A percentile compares a stretch with the other conserved stretches of the same genome.
These are phyloP conservation scores for Candida ortonii DNA, from an alignment of 805 yeast species.

Conservation along the genomic window DNA sequence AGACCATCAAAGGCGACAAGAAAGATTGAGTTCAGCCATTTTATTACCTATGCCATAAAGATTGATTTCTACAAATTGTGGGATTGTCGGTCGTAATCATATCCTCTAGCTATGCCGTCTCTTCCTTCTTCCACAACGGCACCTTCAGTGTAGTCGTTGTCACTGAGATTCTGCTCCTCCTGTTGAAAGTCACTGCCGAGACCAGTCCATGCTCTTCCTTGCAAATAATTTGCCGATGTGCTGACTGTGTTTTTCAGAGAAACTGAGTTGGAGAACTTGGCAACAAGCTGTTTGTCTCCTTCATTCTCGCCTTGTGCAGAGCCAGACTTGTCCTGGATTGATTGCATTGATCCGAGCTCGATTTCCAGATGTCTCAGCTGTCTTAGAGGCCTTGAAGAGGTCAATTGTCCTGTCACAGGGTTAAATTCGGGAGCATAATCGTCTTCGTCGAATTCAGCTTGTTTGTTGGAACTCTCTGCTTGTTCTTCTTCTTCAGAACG, in stretches of 20 bases:
- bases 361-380: constrained; percentile 62
- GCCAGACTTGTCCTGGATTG: constrained; percentile 20
- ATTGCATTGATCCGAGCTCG: constrained; percentile 38
- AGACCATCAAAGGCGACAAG: constrained; percentile 29
- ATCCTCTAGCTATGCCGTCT: constrained; percentile 88
- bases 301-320: constrained; percentile 14
- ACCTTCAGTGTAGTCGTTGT: constrained; percentile 51
- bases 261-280: constrained; percentile 55
- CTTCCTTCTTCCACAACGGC: constrained; percentile 81
- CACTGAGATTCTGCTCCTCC: constrained; percentile 35
- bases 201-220: constrained; percentile 79
- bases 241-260: constrained; percentile 77
- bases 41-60: too few species aligned
- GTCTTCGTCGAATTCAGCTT: constrained; percentile 29
- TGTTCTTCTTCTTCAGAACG: constrained; percentile 30
- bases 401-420: constrained; percentile 78
- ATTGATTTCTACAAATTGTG: background rate
- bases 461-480: constrained; percentile 14
- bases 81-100: constrained; percentile 41
- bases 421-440: constrained; percentile 80
- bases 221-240: constrained; percentile 78
- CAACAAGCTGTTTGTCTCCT: constrained; percentile 41
- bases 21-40: constrained; percentile 28
- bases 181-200: constrained; percentile 74
- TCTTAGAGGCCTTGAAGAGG: constrained; percentile 74